Evolutionary conservation across 2,329 filamentous ascomycete genomes (phyloP), one percentile per base, ranked within the genome.

Genomic region (Sclerotinia glacialis): DNA sequence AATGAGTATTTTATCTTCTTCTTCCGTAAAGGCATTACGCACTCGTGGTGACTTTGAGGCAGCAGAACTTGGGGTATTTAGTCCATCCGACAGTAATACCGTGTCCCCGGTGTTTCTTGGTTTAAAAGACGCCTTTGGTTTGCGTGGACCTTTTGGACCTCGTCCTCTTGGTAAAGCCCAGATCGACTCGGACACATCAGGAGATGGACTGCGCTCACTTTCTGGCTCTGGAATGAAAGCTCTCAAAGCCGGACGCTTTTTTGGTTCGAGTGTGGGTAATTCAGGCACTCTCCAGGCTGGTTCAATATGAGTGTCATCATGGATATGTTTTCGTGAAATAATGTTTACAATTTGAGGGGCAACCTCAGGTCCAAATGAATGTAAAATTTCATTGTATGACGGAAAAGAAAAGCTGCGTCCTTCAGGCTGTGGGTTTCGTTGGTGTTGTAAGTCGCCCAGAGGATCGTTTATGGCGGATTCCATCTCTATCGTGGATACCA

Each of bases 321-420:
- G 53, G 2, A 63, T 58, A 61, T 69, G 65, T 54, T 72, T 68
- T 37, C 71, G 61, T 28, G 74, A 72, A 23, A 75, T 69, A 67
- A 72, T 72, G 49, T 72, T 64, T 18, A 70, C 64, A 63, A 75
- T 74, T 58, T 75, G 68, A 40, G 72, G 71, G 37, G 74, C 73
- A 46, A 75, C 67, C 52, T 72, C 68, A 14, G 72, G 69, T 23
- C 74, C 74, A 69, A 75, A 75, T 61, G 75, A 72, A 14, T 69
- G 69, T 34, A 75, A 26, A 52, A 75, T 73, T 49, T 75, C 71
- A 34, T 73, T 70, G 18, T 70, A 69, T 11, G 74, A 73, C 9
- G 74, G 74, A 12, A 74, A 42, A 58, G 53, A 67, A 47, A 23
- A 59, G 42, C 14, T 40, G 31, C 9, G 18, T 47, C 34, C 28